phyloP scores from a whole-genome alignment of 1,139 yeast species.

The Geotrichum europaeum region DNA sequence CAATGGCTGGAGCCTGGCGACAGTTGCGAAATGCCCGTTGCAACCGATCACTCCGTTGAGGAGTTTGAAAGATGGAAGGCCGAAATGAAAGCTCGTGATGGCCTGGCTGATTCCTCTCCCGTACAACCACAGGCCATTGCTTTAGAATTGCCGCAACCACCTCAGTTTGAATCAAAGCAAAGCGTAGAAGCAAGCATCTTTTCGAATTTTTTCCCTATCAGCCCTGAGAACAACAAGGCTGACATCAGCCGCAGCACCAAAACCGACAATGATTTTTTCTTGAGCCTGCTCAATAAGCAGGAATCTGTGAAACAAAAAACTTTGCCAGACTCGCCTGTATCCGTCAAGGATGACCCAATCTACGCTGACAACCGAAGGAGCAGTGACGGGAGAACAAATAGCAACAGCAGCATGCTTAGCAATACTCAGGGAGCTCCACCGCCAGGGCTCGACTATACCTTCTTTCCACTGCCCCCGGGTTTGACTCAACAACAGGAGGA shows the following conservation, averaged over 20 bases:
- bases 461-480: background rate
- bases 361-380: background rate
- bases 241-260: background rate
- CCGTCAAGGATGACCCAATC: background rate
- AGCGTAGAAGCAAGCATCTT: background rate
- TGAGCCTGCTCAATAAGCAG: background rate
- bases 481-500: background rate
- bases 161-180: background rate
- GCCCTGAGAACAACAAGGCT: background rate
- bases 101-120: constrained; percentile 13
- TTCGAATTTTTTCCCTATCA: background rate
- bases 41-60: constrained; percentile 24
- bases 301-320: background rate
- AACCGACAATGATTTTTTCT: constrained; percentile 6
- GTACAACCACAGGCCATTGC: constrained; percentile 1
- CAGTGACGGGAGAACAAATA: background rate
- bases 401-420: background rate
- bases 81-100: constrained; percentile 26
- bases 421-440: background rate
- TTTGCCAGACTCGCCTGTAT: background rate
- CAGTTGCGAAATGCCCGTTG: constrained; percentile 8
- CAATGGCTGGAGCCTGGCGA: constrained; percentile 22
- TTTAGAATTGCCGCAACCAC: constrained; percentile 9
- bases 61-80: constrained; percentile 34
- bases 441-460: background rate